Evolutionary conservation across 768 basidiomycete species (phyloP).

Genomic region (Rhodosporidiobolus odoratus): DNA sequence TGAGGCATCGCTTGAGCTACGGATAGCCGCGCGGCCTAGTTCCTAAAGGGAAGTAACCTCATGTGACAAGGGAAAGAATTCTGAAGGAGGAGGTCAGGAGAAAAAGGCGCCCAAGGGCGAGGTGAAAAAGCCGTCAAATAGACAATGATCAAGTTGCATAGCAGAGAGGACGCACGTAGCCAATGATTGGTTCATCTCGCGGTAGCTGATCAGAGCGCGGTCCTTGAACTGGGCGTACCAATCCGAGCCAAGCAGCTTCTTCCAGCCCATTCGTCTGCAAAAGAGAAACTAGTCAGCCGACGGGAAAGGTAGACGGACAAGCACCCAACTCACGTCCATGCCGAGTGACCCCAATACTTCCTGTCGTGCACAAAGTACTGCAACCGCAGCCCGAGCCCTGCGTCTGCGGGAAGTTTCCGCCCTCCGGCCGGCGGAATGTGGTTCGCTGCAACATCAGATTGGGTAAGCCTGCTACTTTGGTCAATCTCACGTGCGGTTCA

Average conservation of each 20-base stretch:
- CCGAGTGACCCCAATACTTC: background rate
- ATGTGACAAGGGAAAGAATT: too few species aligned
- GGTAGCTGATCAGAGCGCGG: conserved; percentile 19
- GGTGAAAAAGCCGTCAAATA: too few species aligned
- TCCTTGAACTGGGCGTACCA: conserved; percentile 28
- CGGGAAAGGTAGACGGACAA: background rate
- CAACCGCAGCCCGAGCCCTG: background rate
- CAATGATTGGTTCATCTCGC: conserved; percentile 25
- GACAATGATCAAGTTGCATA: too few species aligned
- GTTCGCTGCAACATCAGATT: conserved; percentile 22
- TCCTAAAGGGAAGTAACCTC: too few species aligned
- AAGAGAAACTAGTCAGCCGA: background rate
- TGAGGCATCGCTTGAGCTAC: too few species aligned
- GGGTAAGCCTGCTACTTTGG: background rate
- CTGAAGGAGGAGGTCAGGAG: too few species aligned
- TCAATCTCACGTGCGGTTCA: background rate
- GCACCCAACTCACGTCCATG: conserved; percentile 8
- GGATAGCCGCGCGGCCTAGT: too few species aligned
- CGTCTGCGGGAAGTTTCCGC: conserved; percentile 3
- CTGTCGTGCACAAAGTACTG: conserved; percentile 16
- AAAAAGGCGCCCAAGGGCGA: too few species aligned
- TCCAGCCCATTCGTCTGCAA: conserved; percentile 16
- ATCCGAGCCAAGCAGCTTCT: conserved; percentile 18
- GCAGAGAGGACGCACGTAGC: conserved; percentile 12
- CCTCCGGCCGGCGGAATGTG: conserved; percentile 27